Conservation (phyloP, 2,329 filamentous ascomycete species). For the Periconia digitata region DNA sequence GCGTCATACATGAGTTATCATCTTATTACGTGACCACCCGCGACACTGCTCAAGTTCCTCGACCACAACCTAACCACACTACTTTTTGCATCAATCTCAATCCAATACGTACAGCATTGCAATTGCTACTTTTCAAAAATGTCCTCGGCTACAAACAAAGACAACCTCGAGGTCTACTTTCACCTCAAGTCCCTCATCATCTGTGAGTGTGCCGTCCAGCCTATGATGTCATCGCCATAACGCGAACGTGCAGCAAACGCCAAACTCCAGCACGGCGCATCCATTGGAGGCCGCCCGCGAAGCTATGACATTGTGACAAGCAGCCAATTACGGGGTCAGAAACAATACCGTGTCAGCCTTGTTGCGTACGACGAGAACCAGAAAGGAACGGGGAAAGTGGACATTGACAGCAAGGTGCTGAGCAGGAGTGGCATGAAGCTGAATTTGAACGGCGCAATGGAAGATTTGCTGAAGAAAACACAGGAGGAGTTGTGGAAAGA, state of each 20-base stretch:
- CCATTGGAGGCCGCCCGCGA: slow-evolving; percentile 9
- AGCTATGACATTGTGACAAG: slow-evolving; percentile 15
- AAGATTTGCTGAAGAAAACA: slow-evolving; percentile 14
- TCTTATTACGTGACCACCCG: too few species aligned
- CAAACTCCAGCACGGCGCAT: slow-evolving; percentile 11
- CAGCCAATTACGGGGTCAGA: slow-evolving; percentile 2
- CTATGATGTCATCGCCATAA: slow-evolving; percentile 1
- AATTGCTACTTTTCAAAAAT: background rate
- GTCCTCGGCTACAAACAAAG: slow-evolving; percentile 3
- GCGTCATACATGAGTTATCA: background rate
- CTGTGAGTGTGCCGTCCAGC: slow-evolving; percentile 1
- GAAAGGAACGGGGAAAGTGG: slow-evolving; percentile 12
- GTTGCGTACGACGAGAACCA: slow-evolving; percentile 14
- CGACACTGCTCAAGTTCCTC: too few species aligned
- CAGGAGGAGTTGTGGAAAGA: slow-evolving; percentile 16
- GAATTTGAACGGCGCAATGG: slow-evolving; percentile 14
- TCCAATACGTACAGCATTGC: background rate
- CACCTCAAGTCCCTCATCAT: slow-evolving; percentile 13
- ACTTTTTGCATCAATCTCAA: too few species aligned
- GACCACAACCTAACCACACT: too few species aligned
- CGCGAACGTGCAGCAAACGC: slow-evolving; percentile 12
- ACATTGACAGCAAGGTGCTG: slow-evolving; percentile 16
- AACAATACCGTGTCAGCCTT: slow-evolving; percentile 14
- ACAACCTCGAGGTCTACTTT: slow-evolving; percentile 9
- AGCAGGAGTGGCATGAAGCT: slow-evolving; percentile 10